These are phyloP conservation scores for Saxispiralis lemnorum DNA, from an alignment of 495 filamentous ascomycete genomes.

Conservation along the genomic window DNA sequence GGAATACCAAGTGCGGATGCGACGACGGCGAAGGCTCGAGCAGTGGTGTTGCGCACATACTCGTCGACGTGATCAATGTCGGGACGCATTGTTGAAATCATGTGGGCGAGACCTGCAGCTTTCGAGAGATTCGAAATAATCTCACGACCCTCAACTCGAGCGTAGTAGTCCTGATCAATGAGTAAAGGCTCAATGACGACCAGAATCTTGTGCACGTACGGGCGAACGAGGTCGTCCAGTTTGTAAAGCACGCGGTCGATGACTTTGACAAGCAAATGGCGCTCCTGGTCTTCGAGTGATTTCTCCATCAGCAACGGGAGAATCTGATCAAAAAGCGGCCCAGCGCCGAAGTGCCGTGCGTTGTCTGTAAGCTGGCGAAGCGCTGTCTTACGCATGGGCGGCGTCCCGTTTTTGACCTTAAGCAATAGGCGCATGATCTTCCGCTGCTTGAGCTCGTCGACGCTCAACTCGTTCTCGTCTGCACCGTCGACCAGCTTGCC, in stretches of 20 bases:
- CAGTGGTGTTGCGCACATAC: conserved; percentile 98
- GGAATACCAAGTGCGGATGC: conserved; percentile 94
- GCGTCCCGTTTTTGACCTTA: conserved; percentile 99
- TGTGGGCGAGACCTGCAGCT: conserved; percentile 90
- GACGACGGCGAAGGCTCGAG: conserved; percentile 91
- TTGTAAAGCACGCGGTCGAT: conserved; percentile 98
- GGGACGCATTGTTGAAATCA: conserved; percentile 98
- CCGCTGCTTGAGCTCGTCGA: conserved; percentile 90
- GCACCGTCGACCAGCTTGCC: conserved; percentile 88
- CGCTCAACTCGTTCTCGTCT: conserved; percentile 80
- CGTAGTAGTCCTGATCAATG: conserved; percentile 99
- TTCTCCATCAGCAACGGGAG: conserved; percentile 96
- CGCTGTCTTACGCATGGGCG: conserved; percentile 98
- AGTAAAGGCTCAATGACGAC: conserved; percentile 97
- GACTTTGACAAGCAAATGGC: conserved; percentile 95
- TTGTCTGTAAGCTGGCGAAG: conserved; percentile 95
- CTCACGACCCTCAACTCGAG: conserved; percentile 91
- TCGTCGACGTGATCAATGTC: conserved; percentile 98
- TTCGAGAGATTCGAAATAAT: conserved; percentile 97
- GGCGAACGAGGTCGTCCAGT: conserved; percentile 88
- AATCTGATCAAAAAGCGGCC: conserved; percentile 92
- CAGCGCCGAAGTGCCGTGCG: conserved; percentile 89
- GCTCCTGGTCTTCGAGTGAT: conserved; percentile 93
- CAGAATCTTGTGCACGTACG: conserved; percentile 93
- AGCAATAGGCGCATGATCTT: conserved; percentile 96